Evolutionary conservation across 2,329 filamentous ascomycete genomes (phyloP).

Genomic region (Ceratocystis alfenasii): DNA sequence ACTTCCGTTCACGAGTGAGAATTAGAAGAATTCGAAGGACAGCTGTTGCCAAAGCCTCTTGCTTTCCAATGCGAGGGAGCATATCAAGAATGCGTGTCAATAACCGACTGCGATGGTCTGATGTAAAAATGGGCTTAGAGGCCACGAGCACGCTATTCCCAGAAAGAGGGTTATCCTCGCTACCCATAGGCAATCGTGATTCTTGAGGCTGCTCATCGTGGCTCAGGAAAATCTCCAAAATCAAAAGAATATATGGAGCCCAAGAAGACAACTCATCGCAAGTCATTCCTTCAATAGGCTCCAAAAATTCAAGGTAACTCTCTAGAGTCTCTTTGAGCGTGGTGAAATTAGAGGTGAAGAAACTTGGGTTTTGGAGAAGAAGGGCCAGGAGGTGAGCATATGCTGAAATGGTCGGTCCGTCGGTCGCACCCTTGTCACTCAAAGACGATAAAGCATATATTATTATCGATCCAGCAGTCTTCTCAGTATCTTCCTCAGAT

Average conservation of each 20-base stretch:
- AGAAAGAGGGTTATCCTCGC: slow-evolving; percentile 36
- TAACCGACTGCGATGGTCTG: slow-evolving; percentile 50
- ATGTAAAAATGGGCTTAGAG: slow-evolving; percentile 30
- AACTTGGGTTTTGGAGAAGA: slow-evolving; percentile 67
- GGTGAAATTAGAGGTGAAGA: slow-evolving; percentile 65
- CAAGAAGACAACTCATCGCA: slow-evolving; percentile 76
- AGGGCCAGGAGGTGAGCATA: slow-evolving; percentile 87
- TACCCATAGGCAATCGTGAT: slow-evolving; percentile 53
- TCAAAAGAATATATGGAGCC: slow-evolving; percentile 80
- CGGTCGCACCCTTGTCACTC: slow-evolving; percentile 48
- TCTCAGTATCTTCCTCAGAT: slow-evolving; percentile 33
- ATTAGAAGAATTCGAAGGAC: slow-evolving; percentile 76
- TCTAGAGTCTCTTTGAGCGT: slow-evolving; percentile 65
- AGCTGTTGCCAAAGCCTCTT: slow-evolving; percentile 71
- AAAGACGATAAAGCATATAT: slow-evolving; percentile 71
- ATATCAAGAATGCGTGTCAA: slow-evolving; percentile 71
- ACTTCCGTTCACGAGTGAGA: slow-evolving; percentile 63
- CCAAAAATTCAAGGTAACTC: slow-evolving; percentile 67
- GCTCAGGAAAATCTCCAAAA: slow-evolving; percentile 80
- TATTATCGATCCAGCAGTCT: slow-evolving; percentile 63
- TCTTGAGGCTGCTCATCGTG: slow-evolving; percentile 73
- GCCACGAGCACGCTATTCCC: slow-evolving; percentile 29
- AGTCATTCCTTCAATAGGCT: slow-evolving; percentile 52
- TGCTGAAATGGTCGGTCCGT: slow-evolving; percentile 57
- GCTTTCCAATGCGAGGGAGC: slow-evolving; percentile 75